Conservation (phyloP, 2,329 filamentous ascomycete species). For the Tolypocladium endophyticum region DNA sequence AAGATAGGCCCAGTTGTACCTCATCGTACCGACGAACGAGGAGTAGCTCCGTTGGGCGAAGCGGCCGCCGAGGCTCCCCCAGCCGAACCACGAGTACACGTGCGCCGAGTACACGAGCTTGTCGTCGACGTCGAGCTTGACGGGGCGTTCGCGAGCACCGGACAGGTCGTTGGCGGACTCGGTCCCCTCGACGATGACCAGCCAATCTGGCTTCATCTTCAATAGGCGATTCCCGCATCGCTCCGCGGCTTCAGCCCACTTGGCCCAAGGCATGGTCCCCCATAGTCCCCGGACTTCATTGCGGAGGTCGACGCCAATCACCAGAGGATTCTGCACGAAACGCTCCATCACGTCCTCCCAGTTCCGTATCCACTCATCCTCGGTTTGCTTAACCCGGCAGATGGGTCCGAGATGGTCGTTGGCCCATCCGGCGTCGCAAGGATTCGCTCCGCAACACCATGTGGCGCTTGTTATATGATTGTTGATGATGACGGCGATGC, state of each 20-base stretch:
- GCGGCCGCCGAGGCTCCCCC: slow-evolving; percentile 49
- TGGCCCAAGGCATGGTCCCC: slow-evolving; percentile 58
- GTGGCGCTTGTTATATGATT: slow-evolving; percentile 60
- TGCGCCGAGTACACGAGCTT: slow-evolving; percentile 58
- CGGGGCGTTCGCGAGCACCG: slow-evolving; percentile 42
- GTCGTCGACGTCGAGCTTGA: slow-evolving; percentile 43
- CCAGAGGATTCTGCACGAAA: slow-evolving; percentile 46
- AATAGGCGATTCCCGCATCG: slow-evolving; percentile 50
- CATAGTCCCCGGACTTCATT: slow-evolving; percentile 61
- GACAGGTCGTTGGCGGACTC: slow-evolving; percentile 56
- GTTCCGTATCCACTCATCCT: slow-evolving; percentile 55
- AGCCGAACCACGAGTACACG: slow-evolving; percentile 61
- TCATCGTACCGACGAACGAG: slow-evolving; percentile 54
- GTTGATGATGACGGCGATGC: slow-evolving; percentile 56
- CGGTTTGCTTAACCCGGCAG: slow-evolving; percentile 52
- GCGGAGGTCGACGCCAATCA: slow-evolving; percentile 56
- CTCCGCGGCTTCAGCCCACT: slow-evolving; percentile 55
- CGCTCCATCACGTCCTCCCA: slow-evolving; percentile 56
- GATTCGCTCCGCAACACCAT: slow-evolving; percentile 60
- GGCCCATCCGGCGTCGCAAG: slow-evolving; percentile 56
- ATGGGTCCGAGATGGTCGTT: slow-evolving; percentile 52
- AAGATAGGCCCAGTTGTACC: slow-evolving; percentile 55
- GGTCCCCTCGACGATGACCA: slow-evolving; percentile 58
- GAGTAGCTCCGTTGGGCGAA: slow-evolving; percentile 50
- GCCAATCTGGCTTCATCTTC: slow-evolving; percentile 49